Evolutionary conservation across 2,329 filamentous ascomycete species (phyloP).

Genomic region (Exophiala phaeomuriformis): DNA sequence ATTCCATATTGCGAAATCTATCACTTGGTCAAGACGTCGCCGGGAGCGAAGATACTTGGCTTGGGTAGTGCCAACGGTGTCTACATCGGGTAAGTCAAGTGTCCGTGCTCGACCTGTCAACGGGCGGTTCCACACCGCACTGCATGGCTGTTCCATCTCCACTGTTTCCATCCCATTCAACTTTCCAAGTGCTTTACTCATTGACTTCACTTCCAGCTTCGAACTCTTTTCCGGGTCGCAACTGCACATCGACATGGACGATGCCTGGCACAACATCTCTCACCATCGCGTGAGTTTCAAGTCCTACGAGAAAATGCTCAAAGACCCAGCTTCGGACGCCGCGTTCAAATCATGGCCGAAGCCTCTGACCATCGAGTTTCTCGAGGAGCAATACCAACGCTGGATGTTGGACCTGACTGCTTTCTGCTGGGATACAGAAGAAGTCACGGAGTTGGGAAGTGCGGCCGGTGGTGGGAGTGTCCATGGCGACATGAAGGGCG

Average conservation of each 20-base stretch:
- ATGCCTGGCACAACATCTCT: conserved; percentile 26
- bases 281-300: conserved; percentile 27
- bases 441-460: conserved; percentile 24
- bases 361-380: conserved; percentile 26
- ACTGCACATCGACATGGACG: conserved; percentile 28
- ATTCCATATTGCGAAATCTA: conserved; percentile 27
- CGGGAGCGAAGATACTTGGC: conserved; percentile 25
- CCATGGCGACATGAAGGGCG: conserved; percentile 16
- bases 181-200: too few relatives aligned
- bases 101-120: neutral
- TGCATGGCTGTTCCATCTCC: neutral
- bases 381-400: conserved; percentile 24
- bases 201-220: conserved; percentile 17
- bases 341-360: conserved; percentile 26
- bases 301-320: conserved; percentile 23
- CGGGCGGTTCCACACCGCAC: neutral
- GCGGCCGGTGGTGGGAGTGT: conserved; percentile 7
- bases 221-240: conserved; percentile 25
- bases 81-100: conserved; percentile 25
- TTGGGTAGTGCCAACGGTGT: conserved; percentile 24
- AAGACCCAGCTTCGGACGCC: conserved; percentile 20
- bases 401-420: conserved; percentile 25
- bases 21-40: conserved; percentile 25
- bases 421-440: conserved; percentile 25
- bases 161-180: neutral